These are phyloP conservation scores for Mortierella hygrophila DNA, from an alignment of 192 early-diverging fungal genomes.

Conservation along the genomic window DNA sequence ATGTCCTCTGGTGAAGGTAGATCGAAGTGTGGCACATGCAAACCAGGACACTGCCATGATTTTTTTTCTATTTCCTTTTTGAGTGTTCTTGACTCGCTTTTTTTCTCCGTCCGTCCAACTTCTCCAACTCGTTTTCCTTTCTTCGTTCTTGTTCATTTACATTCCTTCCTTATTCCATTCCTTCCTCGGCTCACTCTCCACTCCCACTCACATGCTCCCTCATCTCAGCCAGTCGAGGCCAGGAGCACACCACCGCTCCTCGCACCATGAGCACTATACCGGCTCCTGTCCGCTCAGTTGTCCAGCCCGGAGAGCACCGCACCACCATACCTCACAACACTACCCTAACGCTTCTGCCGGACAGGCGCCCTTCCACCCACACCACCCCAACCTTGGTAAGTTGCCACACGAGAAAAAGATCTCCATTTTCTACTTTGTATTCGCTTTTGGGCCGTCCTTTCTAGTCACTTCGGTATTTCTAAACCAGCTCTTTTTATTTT, in stretches of 20 bases:
- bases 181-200: background rate
- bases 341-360: conserved; percentile 10
- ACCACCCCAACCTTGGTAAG: conserved; percentile 34
- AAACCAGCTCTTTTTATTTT: background rate
- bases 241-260: conserved; percentile 17
- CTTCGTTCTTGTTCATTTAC: background rate
- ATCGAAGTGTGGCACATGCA: background rate
- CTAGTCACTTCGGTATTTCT: background rate
- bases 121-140: background rate
- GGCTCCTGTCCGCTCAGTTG: conserved; percentile 37
- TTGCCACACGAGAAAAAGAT: too few relatives aligned
- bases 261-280: conserved; percentile 36
- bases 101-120: background rate
- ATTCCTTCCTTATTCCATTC: background rate
- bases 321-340: conserved; percentile 13
- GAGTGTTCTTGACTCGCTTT: background rate
- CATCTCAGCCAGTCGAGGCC: conserved; percentile 17
- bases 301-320: conserved; percentile 28
- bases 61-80: conserved; percentile 5
- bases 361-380: background rate
- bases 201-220: conserved; percentile 18
- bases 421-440: background rate
- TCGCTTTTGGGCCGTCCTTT: background rate
- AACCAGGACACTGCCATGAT: background rate
- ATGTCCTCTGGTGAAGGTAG: too few relatives aligned